phyloP scores from a whole-genome alignment of 2,329 filamentous ascomycete genomes.

The Fusarium sp. region DNA sequence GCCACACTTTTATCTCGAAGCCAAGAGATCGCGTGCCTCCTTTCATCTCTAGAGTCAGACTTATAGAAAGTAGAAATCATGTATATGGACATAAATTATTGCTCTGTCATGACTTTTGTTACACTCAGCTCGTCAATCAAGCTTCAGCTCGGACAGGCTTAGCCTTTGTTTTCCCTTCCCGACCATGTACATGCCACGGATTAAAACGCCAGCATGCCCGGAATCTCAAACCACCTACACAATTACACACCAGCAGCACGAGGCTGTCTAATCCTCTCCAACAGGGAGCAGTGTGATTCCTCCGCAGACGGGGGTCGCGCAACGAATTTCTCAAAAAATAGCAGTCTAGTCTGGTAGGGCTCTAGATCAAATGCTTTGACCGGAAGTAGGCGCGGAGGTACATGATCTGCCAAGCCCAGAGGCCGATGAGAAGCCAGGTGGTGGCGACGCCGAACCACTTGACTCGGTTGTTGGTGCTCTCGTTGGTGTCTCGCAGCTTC shows the following conservation, averaged over 20 bases:
- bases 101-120: constrained; percentile 43
- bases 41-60: not conserved
- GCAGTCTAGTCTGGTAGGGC: not conserved
- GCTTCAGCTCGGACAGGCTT: constrained; percentile 19
- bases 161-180: constrained; percentile 34
- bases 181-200: constrained; percentile 39
- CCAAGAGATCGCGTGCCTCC: constrained; percentile 10
- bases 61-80: not conserved
- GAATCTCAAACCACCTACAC: constrained; percentile 31
- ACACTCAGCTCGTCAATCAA: constrained; percentile 38
- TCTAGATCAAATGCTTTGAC: constrained; percentile 57
- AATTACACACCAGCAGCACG: constrained; percentile 19
- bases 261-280: constrained; percentile 12
- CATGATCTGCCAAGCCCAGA: constrained; percentile 97
- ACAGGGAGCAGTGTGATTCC: constrained; percentile 7
- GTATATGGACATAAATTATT: constrained; percentile 40
- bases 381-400: constrained; percentile 98
- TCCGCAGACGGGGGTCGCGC: constrained; percentile 15
- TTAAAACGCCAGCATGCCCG: constrained; percentile 42
- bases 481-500: constrained; percentile 97
- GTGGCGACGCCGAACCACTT: constrained; percentile 98
- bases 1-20: constrained; percentile 17
- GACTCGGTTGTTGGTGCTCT: constrained; percentile 98
- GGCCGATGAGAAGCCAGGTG: constrained; percentile 86
- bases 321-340: constrained; percentile 29